These are phyloP conservation scores for Avena sativa DNA, from an alignment of 176 grass and related monocot species.

Conservation along the genomic window DNA sequence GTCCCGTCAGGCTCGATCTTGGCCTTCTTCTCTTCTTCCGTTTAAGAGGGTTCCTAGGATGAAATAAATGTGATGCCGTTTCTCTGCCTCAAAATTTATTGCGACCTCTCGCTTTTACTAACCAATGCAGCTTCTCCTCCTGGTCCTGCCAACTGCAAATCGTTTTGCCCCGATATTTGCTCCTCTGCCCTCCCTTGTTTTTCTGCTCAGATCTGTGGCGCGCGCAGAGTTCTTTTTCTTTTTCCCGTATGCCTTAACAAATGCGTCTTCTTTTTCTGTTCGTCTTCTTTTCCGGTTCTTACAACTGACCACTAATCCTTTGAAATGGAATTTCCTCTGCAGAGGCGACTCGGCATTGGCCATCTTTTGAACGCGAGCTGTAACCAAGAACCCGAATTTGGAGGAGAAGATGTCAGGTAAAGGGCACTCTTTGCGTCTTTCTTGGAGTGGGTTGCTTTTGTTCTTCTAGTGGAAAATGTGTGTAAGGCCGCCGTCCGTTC, in stretches of 20 bases:
- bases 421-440: background rate
- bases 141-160: conserved; percentile 43
- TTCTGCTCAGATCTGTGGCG: conserved; percentile 54
- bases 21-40: background rate
- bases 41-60: conserved; percentile 12
- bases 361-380: conserved; percentile 13
- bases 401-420: conserved; percentile 53
- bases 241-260: conserved; percentile 28
- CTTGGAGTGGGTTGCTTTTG: background rate
- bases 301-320: background rate
- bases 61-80: conserved; percentile 58
- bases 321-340: background rate
- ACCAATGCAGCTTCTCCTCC: conserved; percentile 61
- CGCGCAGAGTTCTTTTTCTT: conserved; percentile 15
- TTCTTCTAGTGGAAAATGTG: background rate
- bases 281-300: background rate
- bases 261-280: conserved; percentile 15
- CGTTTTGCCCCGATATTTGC: conserved; percentile 40
- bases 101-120: conserved; percentile 30
- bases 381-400: conserved; percentile 24
- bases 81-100: conserved; percentile 53
- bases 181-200: conserved; percentile 26
- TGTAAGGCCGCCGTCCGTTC: background rate
- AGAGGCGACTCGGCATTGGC: conserved; percentile 32
- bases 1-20: conserved; percentile 39